Evolutionary conservation across 345 rosid genomes (phyloP), one percentile per base, ranked within the genome.

Genomic region (Syzygium jambos): DNA sequence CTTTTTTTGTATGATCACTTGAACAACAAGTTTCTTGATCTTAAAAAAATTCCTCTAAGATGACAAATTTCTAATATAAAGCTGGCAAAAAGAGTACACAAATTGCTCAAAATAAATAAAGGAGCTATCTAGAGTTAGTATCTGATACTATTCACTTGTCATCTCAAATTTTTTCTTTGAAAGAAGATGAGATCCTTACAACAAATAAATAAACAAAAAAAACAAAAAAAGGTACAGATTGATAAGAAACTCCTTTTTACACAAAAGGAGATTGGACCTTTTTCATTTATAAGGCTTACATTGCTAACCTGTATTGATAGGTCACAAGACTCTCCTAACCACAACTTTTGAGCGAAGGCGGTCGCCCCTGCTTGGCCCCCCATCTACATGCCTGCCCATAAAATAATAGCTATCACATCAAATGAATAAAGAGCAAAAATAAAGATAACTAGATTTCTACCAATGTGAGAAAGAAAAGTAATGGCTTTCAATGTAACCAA

Each of bases 221-320:
- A n/a, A n/a, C n/a, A n/a, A n/a, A 14, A 61, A 14, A n/a, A 2
- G 3, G 5, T 27, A 14, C 17, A n/a, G 19, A n/a, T 2, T 0
- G 73, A 61, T 30, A 1, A 30, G 30, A 61, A 34, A 61, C 34
- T 29, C 38, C 73, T 13, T 61, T n/a, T 61, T n/a, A 61, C 29
- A 6, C 34, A 14, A 61, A n/a, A 61, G 19, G 34, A 14, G 34
- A n/a, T 14, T 61, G 9, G 34, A 61, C 73, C 73, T 59, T 59
- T 59, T 43, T 43, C 46, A 43, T 43, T 43, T 43, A 30, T 29
- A 15, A 16, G 78, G 78, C 41, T 65, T 0, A 65, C 8, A 30
- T 11, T 30, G 23, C 46, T 4, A 68, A 30, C 4, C 46, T 23
- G 19, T 34, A 30, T 34, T 68, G 8, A 55, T 21, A 55, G 11